Evolutionary conservation across 106 monocot genomes (phyloP).

Genomic region (Dendrobium huoshanense): DNA sequence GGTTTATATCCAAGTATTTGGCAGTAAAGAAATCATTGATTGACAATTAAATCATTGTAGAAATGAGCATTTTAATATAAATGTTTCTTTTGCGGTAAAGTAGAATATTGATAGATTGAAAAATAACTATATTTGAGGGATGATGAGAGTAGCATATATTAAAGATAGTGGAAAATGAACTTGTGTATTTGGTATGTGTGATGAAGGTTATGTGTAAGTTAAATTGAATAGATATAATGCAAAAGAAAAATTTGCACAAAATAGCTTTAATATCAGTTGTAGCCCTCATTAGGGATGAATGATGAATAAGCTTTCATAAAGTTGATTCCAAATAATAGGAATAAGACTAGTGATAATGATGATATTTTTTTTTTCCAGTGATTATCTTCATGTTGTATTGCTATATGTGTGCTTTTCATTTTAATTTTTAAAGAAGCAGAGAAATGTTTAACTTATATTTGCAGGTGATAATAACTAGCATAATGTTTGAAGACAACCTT

Average conservation of each 20-base stretch:
- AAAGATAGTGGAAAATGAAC: background rate
- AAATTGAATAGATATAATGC: background rate
- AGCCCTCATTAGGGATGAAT: background rate
- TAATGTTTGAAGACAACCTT: conserved; percentile 48
- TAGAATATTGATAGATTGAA: background rate
- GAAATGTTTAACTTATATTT: conserved; percentile 4
- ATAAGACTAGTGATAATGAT: background rate
- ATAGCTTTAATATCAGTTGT: background rate
- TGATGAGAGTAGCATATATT: background rate
- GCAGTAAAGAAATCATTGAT: too few species aligned
- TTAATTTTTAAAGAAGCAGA: background rate
- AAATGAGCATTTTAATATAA: background rate
- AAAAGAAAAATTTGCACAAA: background rate
- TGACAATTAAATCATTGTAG: too few species aligned
- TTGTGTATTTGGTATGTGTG: background rate
- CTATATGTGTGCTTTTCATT: background rate
- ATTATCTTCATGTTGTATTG: background rate
- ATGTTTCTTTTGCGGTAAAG: background rate
- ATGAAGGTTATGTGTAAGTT: background rate
- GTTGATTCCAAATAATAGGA: background rate
- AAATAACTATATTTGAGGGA: background rate
- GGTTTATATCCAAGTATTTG: too few species aligned
- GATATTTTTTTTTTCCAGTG: background rate
- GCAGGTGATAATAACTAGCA: conserved; percentile 92
- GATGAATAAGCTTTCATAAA: background rate